Base-by-base conservation (phyloP, 2,329 filamentous ascomycete genomes). In the Aspergillus vadensis region DNA sequence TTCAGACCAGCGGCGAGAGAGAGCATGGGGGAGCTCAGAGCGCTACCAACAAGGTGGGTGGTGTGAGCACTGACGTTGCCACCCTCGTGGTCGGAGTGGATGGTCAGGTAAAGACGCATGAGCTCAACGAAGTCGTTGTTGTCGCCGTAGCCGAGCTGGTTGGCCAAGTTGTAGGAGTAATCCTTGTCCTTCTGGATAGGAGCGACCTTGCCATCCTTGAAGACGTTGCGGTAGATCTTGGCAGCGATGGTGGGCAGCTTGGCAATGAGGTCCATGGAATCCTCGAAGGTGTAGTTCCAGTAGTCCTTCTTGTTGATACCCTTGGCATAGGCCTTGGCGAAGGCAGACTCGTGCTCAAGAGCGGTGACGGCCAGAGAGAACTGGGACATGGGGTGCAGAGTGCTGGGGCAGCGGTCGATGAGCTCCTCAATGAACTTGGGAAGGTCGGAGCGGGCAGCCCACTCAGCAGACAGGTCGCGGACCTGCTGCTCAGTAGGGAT, bases 141-240 rank as follows among this genome's bases (percentile, higher is more conserved):
- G 75, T 90, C 88, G 73, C 91, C 91, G 79, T 95, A 99, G 75
- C 95, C 95, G 72, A 99, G 92, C 88, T 97, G 92, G 88, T 98
- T 98, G 82, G 95, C 93, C 79, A 99, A 91, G 90, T 99, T 99
- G 91, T 90, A 99, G 73, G 89, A 87, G 85, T 97, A 99, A 79
- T 99, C 95, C 91, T 98, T 95, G 85, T 98, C 94, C 87, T 97
- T 96, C 86, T 98, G 89, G 79, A 97, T 87, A 58, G 92, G 80
- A 63, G 92, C 91, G 70, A 99, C 94, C 89, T 98, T 98, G 83
- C 95, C 95, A 77, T 96, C 95, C 89, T 98, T 97, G 91, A 96
- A 99, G 80, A 98, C 90, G 81, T 99, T 99, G 85, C 96, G 95
- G 89, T 99, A 99, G 87, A 99, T 99, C 84, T 92, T 92, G 67